A percentile compares a stretch with the other conserved stretches of the same genome.
Evolutionary conservation across 2,329 filamentous ascomycete species (phyloP).

Genomic region (Colletotrichum musae): DNA sequence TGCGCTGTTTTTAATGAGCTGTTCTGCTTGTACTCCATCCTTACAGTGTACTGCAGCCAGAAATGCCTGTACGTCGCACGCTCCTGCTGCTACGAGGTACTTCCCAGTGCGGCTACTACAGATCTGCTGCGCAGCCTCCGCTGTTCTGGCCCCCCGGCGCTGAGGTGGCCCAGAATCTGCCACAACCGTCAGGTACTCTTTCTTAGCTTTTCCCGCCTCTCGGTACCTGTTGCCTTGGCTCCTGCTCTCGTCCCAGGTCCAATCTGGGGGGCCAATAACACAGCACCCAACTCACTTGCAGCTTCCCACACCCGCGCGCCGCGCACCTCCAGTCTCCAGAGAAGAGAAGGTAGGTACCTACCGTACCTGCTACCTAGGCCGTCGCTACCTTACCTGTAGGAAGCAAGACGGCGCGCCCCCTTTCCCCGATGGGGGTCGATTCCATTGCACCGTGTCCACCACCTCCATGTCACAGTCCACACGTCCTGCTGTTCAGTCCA

Average conservation of each 20-base stretch:
- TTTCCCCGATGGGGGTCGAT: constrained; percentile 20
- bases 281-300: constrained; percentile 2
- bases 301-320: constrained; percentile 44
- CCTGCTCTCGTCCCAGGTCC: constrained; percentile 1
- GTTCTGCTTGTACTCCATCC: too few relatives aligned
- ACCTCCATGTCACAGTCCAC: constrained; percentile 27
- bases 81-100: constrained; percentile 16
- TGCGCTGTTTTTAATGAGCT: too few relatives aligned
- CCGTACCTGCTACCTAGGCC: too few relatives aligned
- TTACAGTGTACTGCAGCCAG: background rate
- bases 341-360: background rate
- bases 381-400: too few relatives aligned
- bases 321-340: constrained; percentile 41
- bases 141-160: too few relatives aligned
- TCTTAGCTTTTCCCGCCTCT: constrained; percentile 10
- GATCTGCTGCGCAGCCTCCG: background rate
- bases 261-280: constrained; percentile 24
- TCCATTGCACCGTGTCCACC: constrained; percentile 35
- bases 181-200: constrained; percentile 22
- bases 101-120: constrained; percentile 9
- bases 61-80: background rate
- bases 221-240: constrained; percentile 6
- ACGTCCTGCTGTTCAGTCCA: constrained; percentile 21
- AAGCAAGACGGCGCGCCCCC: constrained; percentile 8
- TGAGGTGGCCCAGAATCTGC: constrained; percentile 13